phyloP scores from a whole-genome alignment of 208 protist species.

The Leishmania guyanensis region DNA sequence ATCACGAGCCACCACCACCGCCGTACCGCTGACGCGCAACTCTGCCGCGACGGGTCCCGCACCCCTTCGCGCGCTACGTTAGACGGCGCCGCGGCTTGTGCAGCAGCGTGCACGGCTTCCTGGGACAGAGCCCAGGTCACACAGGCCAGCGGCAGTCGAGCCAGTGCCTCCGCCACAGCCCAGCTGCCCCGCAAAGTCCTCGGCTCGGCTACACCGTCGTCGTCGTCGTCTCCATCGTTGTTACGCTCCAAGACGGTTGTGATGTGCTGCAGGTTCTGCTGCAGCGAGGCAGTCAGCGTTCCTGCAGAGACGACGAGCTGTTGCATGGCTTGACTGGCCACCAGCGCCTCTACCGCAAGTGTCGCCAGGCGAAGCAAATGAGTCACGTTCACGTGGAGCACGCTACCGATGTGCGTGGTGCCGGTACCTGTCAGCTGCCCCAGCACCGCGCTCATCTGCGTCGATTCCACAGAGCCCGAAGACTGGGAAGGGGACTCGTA shows the following conservation, averaged over 20 bases:
- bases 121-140: constrained; percentile 16
- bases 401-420: constrained; percentile 27
- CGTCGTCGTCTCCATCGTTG: background rate
- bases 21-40: constrained; percentile 11
- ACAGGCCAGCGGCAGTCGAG: constrained; percentile 23
- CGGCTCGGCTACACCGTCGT: background rate
- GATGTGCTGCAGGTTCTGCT: constrained; percentile 33
- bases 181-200: constrained; percentile 18
- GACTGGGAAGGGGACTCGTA: constrained; percentile 7
- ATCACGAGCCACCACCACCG: constrained; percentile 47
- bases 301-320: constrained; percentile 35
- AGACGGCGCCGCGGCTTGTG: background rate
- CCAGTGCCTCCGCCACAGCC: constrained; percentile 28
- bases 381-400: constrained; percentile 35
- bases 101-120: constrained; percentile 7
- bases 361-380: constrained; percentile 32
- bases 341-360: constrained; percentile 33
- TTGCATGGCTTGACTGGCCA: constrained; percentile 29
- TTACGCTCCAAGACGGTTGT: constrained; percentile 17
- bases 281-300: constrained; percentile 33
- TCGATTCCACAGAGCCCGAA: background rate
- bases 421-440: constrained; percentile 16
- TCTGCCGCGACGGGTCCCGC: background rate
- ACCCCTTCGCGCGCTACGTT: too few relatives aligned
- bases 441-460: constrained; percentile 5